Base-by-base conservation (phyloP, 306 rosid species). In the Quercus bicolor region DNA sequence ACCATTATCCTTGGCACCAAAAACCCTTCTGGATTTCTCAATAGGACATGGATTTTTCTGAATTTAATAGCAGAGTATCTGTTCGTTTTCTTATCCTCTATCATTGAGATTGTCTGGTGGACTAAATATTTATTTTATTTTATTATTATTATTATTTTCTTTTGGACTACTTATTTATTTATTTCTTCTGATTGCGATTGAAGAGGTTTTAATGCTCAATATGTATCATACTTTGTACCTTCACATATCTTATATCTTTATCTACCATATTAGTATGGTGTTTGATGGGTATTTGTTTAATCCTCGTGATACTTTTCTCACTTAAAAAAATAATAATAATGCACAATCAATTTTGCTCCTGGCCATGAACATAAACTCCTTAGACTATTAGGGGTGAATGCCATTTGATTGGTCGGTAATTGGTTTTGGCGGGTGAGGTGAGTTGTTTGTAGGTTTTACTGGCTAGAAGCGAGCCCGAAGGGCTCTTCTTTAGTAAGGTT, bases 401-500 rank as follows among this genome's bases (percentile, higher is more conserved):
- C 12, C 45, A 11, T 40, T 40, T 40, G 45, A 40, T 40, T 40
- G 45, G 43, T 37, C 2, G 43, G 43, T 10, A 37, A 37, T 37
- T 37, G 43, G 45, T 40, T 8, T 40, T 40, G 45, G 45, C 2
- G 3, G 45, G 45, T 40, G 45, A 40, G 45, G 45, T 40, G 12
- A 37, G 43, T 37, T 37, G 10, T 10, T 37, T 37, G 43, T 37
- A 37, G 10, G 43, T 37, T 37, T 37, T 37, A 37, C 0, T 7
- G 0, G 10, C 10, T 0, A 7, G 10, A 37, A 0, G 43, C 0
- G 0, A 37, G 43, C 43, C 2, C 1, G 0, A 37, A 37, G 45
- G 45, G 12, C 45, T 8, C 12, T 2, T 8, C 45, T 40, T 40
- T 37, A 2, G 45, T 37, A 37, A 37, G 11, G 45, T 37, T 37